phyloP scores from a whole-genome alignment of 169 alveolate species.

The Plasmodium gaboni region DNA sequence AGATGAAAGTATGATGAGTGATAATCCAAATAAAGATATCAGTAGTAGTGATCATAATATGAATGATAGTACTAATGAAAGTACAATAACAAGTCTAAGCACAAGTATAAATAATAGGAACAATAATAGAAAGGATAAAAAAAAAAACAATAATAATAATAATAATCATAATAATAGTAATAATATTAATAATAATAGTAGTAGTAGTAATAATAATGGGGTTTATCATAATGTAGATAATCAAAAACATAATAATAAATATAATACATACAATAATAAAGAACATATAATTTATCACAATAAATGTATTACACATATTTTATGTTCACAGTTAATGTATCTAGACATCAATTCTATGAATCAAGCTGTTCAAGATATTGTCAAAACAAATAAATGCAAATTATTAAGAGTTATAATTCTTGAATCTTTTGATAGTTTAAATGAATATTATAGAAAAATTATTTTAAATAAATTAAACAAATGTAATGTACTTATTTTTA shows the following conservation, averaged over 20 bases:
- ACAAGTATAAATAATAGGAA: background rate
- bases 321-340: conserved; percentile 43
- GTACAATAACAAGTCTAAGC: background rate
- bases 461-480: conserved; percentile 21
- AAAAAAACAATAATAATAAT: background rate
- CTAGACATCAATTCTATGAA: conserved; percentile 15
- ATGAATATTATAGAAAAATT: conserved; percentile 41
- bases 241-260: background rate
- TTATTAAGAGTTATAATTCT: conserved; percentile 38
- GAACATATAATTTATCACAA: conserved; percentile 40
- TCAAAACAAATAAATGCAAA: conserved; percentile 3
- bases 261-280: background rate
- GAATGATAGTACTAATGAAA: background rate
- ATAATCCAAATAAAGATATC: too few species aligned
- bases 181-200: background rate
- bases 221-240: too few species aligned
- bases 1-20: too few species aligned
- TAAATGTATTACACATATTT: conserved; percentile 47
- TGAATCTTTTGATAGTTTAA: conserved; percentile 44
- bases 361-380: conserved; percentile 21
- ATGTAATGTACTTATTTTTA: conserved; percentile 43
- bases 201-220: background rate
- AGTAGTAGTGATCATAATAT: too few species aligned
- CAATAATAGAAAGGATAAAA: background rate
- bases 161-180: background rate